A percentile compares a stretch with the other conserved stretches of the same genome.
Evolutionary conservation across 2,329 filamentous ascomycete genomes (phyloP).

Genomic region (Cercospora sp.): DNA sequence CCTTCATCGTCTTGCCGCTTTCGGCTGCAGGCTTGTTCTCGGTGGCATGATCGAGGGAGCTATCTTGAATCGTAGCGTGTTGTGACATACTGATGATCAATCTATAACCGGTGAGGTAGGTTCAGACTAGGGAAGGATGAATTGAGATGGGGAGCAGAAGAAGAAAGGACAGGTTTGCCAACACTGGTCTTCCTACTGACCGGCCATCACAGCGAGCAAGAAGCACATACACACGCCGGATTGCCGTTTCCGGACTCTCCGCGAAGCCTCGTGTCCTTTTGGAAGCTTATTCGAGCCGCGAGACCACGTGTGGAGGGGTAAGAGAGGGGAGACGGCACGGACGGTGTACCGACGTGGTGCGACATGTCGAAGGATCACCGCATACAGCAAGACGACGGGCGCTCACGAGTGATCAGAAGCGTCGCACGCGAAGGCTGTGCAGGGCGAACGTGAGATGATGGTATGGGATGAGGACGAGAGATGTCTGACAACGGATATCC

Average conservation of each 20-base stretch:
- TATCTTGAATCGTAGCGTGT: slow-evolving; percentile 18
- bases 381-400: slow-evolving; percentile 1
- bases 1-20: slow-evolving; percentile 36
- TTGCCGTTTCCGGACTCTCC: slow-evolving; percentile 5
- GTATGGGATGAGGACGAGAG: background rate
- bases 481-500: background rate
- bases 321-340: background rate
- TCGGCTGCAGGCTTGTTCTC: slow-evolving; percentile 16
- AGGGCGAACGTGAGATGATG: background rate
- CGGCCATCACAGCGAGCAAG: slow-evolving; percentile 3
- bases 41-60: slow-evolving; percentile 11
- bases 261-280: background rate
- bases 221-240: slow-evolving; percentile 4
- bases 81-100: slow-evolving; percentile 13
- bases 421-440: background rate
- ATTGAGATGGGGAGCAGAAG: background rate
- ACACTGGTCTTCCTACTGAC: background rate
- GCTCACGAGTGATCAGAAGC: background rate
- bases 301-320: slow-evolving; percentile 3
- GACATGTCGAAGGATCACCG: background rate
- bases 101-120: background rate
- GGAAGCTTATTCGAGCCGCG: slow-evolving; percentile 2
- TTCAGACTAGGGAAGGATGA: background rate
- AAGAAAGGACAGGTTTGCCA: background rate
- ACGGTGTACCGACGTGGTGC: background rate